phyloP scores from a whole-genome alignment of 2,329 filamentous ascomycete species.

The Pseudogymnoascus sp. region DNA sequence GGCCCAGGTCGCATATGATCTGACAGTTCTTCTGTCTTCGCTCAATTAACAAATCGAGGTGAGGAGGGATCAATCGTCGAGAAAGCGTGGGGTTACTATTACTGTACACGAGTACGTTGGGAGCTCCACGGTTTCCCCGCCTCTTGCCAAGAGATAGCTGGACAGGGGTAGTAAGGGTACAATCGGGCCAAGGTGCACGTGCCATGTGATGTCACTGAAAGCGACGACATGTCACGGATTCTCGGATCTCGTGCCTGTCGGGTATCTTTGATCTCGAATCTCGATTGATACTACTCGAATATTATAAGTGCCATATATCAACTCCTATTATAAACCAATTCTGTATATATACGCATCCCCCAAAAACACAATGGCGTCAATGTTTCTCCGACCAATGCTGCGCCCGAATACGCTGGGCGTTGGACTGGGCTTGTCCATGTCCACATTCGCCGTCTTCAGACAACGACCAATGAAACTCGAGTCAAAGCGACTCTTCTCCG shows the following conservation, averaged over 20 bases:
- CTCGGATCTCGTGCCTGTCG: neutral
- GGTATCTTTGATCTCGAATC: neutral
- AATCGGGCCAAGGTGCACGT: constrained; percentile 1
- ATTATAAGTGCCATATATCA: neutral
- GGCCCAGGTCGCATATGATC: neutral
- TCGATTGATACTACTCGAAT: neutral
- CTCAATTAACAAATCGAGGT: neutral
- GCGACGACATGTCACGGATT: neutral
- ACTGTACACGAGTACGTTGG: constrained; percentile 3
- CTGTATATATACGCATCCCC: neutral
- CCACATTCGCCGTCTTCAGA: constrained; percentile 25
- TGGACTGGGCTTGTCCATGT: constrained; percentile 30
- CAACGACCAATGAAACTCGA: constrained; percentile 29
- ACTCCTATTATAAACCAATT: neutral
- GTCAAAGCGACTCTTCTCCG: constrained; percentile 12
- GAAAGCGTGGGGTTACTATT: constrained; percentile 5
- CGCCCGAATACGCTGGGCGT: constrained; percentile 27
- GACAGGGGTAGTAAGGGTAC: neutral
- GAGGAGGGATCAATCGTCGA: neutral
- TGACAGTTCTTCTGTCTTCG: neutral
- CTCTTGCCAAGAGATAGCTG: neutral
- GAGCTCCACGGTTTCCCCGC: constrained; percentile 4
- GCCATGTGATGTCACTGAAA: neutral
- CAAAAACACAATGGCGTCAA: constrained; percentile 20
- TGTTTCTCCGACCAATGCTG: constrained; percentile 26